Base-by-base conservation (phyloP, 176 grass and related monocot genomes). In the Thalia dealbata region DNA sequence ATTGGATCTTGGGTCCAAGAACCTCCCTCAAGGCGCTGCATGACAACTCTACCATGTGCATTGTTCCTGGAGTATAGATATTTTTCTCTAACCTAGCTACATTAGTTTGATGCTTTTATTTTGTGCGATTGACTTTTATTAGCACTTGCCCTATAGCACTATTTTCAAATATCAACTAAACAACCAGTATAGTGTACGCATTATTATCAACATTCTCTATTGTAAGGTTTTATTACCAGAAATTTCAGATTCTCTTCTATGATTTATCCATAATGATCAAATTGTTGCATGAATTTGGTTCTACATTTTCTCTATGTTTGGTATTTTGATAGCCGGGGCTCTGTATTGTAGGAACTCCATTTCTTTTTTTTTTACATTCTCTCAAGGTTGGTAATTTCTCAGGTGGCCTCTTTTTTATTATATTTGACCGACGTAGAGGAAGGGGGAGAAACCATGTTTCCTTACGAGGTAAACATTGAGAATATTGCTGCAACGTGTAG, bases 361-460 rank as follows among this genome's bases (percentile, higher is more conserved):
- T 38, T 9, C 10, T 50, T 8, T 15, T 69, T 42, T 45, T 28
- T 28, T 10, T 50, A 21, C 11, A 10, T 70, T 78, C 28, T 78
- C 28, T 61, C 23, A 78, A 14, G 35, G 25, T 50, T 44, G 42
- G 67, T 73, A 67, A 52, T 51, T 76, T 77, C 24, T 45, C 74
- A 99, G 95, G 87, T 91, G 18, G 90, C 95, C n/a, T 91, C 95
- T 75, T 99, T 93, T 79, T 86, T 99, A 73, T 88, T 99, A 38
- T 99, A 99, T 85, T 82, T 99, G 27, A 85, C 85, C 42, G 83
- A 99, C 67, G 95, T 99, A 0, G 95, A 99, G 72, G 95, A 88
- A 99, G 90, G 95, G 38, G 95, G 95, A 74, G 95, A 99, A 93
- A 99, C 95, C 19, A 99, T 99, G 95, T 99, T 93, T 80, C 95